Percentiles rank a stretch among this genome's conserved stretches.
Conservation (phyloP, 306 rosid species). For the Senna tora region DNA sequence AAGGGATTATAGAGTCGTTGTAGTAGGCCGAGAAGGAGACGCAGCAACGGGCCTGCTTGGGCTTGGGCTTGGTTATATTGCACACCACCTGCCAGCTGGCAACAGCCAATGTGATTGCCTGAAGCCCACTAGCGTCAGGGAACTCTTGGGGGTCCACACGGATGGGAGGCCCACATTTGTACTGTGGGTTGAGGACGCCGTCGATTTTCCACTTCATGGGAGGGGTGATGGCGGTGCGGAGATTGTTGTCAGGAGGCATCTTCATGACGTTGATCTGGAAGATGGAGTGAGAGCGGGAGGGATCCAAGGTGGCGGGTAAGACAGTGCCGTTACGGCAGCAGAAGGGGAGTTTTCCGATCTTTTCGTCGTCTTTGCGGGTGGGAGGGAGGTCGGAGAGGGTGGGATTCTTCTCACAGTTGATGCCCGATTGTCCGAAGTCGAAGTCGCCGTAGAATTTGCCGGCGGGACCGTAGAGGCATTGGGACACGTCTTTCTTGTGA, state of each 20-base stretch:
- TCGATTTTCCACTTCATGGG: constrained; percentile 68
- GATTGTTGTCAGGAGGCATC: constrained; percentile 63
- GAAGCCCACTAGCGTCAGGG: constrained; percentile 76
- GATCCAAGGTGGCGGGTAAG: constrained; percentile 63
- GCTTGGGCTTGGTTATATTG: constrained; percentile 70
- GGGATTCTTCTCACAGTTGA: constrained; percentile 68
- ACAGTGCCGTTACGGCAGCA: constrained; percentile 83
- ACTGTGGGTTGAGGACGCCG: constrained; percentile 69
- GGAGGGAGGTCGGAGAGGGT: constrained; percentile 66
- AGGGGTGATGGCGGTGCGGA: constrained; percentile 69
- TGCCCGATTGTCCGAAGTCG: constrained; percentile 70
- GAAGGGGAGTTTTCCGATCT: constrained; percentile 67
- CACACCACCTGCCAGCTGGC: constrained; percentile 86
- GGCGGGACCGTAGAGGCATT: constrained; percentile 67
- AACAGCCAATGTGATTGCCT: constrained; percentile 46
- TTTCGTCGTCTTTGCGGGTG: constrained; percentile 61
- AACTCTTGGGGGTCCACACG: constrained; percentile 63
- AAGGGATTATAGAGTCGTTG: constrained; percentile 74
- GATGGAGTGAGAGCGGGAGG: constrained; percentile 53
- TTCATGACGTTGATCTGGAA: constrained; percentile 79
- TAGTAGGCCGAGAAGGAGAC: constrained; percentile 79
- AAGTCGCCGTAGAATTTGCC: constrained; percentile 54
- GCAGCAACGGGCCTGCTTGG: constrained; percentile 60
- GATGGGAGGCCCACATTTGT: constrained; percentile 65
- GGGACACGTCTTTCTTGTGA: constrained; percentile 48